phyloP scores from a whole-genome alignment of 2,329 filamentous ascomycete genomes.

The Dissoconium aciculare region DNA sequence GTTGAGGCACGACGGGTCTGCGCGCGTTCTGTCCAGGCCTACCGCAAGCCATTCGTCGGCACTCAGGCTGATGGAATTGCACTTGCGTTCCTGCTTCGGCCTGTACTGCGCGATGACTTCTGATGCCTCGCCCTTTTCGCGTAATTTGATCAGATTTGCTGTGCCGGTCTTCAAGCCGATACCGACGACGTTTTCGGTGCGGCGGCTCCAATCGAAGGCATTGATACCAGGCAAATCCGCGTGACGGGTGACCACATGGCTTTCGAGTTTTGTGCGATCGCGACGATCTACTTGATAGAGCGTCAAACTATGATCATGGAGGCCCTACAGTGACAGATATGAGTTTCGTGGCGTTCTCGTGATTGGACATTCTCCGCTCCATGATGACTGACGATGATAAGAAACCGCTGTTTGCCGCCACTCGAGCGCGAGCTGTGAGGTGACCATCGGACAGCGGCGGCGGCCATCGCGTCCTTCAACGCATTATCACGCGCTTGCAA shows the following conservation, averaged over 20 bases:
- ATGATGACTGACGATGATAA: slow-evolving; percentile 41
- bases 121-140: slow-evolving; percentile 39
- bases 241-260: slow-evolving; percentile 37
- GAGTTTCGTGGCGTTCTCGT: not conserved
- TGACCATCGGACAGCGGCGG: slow-evolving; percentile 50
- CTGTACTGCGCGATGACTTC: slow-evolving; percentile 45
- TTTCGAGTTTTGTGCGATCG: slow-evolving; percentile 29
- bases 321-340: not conserved
- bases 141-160: slow-evolving; percentile 58
- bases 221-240: slow-evolving; percentile 43
- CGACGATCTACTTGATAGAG: slow-evolving; percentile 37
- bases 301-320: slow-evolving; percentile 43
- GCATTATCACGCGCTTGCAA: too few species aligned
- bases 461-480: too few species aligned
- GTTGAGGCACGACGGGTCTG: slow-evolving; percentile 60
- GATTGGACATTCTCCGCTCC: not conserved
- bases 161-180: slow-evolving; percentile 62
- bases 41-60: slow-evolving; percentile 57
- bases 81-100: slow-evolving; percentile 61
- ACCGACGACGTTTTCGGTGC: slow-evolving; percentile 51
- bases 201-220: slow-evolving; percentile 51
- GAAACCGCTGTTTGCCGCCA: slow-evolving; percentile 39
- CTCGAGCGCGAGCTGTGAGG: slow-evolving; percentile 44
- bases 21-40: slow-evolving; percentile 64
- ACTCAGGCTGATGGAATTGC: slow-evolving; percentile 70